Conservation (phyloP, 2,329 filamentous ascomycete genomes). For the Fusarium kyushuense region DNA sequence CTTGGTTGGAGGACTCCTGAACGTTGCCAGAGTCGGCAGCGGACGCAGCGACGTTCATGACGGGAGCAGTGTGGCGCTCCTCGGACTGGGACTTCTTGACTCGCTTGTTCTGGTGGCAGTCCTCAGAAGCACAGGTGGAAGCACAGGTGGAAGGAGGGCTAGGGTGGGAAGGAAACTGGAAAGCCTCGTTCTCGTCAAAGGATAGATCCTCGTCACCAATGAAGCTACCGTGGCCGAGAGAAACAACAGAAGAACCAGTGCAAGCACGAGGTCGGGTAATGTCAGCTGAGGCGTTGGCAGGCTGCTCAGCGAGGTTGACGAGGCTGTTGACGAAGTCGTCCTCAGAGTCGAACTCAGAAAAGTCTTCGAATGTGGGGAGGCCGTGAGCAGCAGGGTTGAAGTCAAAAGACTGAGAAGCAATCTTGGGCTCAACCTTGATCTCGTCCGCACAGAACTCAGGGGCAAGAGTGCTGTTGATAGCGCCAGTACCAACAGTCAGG, state of each 20-base stretch:
- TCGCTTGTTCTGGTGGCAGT: conserved; percentile 68
- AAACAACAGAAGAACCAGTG: conserved; percentile 76
- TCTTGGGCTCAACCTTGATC: conserved; percentile 64
- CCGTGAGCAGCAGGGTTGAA: conserved; percentile 66
- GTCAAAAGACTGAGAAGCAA: conserved; percentile 62
- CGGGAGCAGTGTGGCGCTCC: conserved; percentile 52
- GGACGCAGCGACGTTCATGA: conserved; percentile 57
- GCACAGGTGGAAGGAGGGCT: conserved; percentile 60
- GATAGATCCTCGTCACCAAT: conserved; percentile 82
- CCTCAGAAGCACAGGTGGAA: conserved; percentile 57
- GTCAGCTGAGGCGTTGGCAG: conserved; percentile 60
- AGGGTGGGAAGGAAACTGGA: conserved; percentile 71
- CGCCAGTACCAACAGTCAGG: conserved; percentile 75
- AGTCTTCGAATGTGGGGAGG: conserved; percentile 82
- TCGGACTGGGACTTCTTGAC: conserved; percentile 66
- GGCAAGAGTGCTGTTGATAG: conserved; percentile 62
- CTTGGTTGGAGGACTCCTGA: conserved; percentile 54
- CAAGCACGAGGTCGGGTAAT: conserved; percentile 75
- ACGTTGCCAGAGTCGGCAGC: conserved; percentile 52
- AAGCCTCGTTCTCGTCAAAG: conserved; percentile 75
- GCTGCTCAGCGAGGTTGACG: conserved; percentile 69
- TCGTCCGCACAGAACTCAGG: conserved; percentile 77
- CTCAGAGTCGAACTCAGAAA: conserved; percentile 91
- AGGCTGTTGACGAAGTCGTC: conserved; percentile 82
- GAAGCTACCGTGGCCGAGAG: conserved; percentile 81